Base-by-base conservation (phyloP, 1,284 basidiomycete genomes). In the Cutaneotrichosporon cavernicola region DNA sequence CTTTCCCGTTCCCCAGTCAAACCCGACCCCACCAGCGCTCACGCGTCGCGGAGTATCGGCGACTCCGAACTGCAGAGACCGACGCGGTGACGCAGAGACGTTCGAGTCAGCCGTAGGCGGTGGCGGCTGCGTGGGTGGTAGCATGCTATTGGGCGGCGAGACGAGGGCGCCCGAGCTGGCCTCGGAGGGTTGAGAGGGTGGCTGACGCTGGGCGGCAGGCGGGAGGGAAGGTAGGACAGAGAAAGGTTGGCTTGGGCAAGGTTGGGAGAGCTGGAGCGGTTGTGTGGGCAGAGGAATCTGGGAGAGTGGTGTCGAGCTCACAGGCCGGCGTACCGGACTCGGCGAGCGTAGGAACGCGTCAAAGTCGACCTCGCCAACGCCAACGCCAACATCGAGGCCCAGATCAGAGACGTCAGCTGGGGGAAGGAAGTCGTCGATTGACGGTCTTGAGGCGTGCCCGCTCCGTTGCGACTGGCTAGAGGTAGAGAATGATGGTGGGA, bases 271-370 rank as follows among this genome's bases (percentile, higher is more conserved):
- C 50, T 61, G 63, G 7, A 46, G 50, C 3, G 50, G 32, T 10
- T 58, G 55, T 8, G 63, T n/a, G 18, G 18, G 43, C 31, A 53
- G 58, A 2, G 59, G 59, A 5, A 61, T 26, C 59, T 64, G 63
- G 7, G 52, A 60, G 6, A 57, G 32, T 10, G 63, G 63, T 10
- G 63, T 61, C n/a, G 59, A 61, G 31, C 51, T 51, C 6, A 50
- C 4, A 2, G 43, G 53, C 16, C 30, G 22, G 22, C 50, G 18
- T 6, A 2, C 21, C 46, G 60, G 64, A 31, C 22, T 57, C 6
- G 65, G 65, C 3, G 62, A 63, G 59, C 65, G 65, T 11, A 66
- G 65, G 65, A 61, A 66, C n/a, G 65, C 65, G 40, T 58, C 62
- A 34, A 55, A 66, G 62, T 66, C 62, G 13, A 66, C 38, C 22